Base-by-base conservation (phyloP, 495 filamentous ascomycete genomes). In the Hypoxylon subgilvum region DNA sequence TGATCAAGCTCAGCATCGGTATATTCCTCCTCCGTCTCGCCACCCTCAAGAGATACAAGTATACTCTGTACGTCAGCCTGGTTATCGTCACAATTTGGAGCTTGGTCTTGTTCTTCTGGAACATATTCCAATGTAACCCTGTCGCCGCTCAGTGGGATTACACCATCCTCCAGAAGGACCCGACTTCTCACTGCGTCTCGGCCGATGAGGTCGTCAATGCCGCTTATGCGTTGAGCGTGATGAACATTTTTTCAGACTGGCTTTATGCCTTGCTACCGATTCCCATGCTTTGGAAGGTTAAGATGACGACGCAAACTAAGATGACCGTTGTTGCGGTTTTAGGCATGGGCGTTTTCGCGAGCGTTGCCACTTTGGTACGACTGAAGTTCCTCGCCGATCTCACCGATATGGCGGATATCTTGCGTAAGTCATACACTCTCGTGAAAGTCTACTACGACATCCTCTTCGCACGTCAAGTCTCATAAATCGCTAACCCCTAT, bases 1-100 rank as follows among this genome's bases (percentile, higher is more conserved):
- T 74, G 62, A 75, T 77, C 64, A 77, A 77, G 59, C 57, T 77
- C 10, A 73, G 70, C 57, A 74, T 77, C 38, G 74, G 68, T n/a
- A 58, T 73, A 16, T 77, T 77, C 43, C 68, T 77, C 25, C 65
- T 75, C 5, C 74, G 74, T 0, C 65, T 77, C 7, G 69, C 73
- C 1, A 48, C 68, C 4, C 61, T 67, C 19, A 67, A 64, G 10
- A 35, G 57, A 23, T 77, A 75, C 50, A 70, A 64, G 39, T 77
- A 68, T 57, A 71, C 64, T 23, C 56, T 77, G 3, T 63, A 67
- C 22, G 50, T 52, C 22, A 71, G 65, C 35, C 65, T 77, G 23
- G 38, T 60, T 25, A 34, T 77, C n/a, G 60, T 77, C 18, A 43
- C 51, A 19, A 64, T 75, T 32, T 74, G 72, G 74, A 72, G 69